A percentile compares a stretch with the other conserved stretches of the same genome.
These are phyloP conservation scores for Annulohypoxylon maeteangense DNA, from an alignment of 495 filamentous ascomycete species.

Conservation along the genomic window DNA sequence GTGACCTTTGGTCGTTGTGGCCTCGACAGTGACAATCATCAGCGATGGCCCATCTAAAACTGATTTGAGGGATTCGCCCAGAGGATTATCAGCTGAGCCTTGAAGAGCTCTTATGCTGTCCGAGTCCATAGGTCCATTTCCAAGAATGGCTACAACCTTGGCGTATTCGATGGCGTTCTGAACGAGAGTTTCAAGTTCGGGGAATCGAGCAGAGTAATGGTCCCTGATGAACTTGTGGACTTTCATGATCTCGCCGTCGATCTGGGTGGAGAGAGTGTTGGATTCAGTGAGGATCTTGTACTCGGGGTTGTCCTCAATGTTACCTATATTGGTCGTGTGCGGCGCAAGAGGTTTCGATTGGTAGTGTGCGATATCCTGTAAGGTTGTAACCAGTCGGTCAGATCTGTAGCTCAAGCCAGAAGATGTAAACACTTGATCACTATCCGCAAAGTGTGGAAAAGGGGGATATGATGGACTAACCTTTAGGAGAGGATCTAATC, in stretches of 20 bases:
- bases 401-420: slow-evolving; percentile 59
- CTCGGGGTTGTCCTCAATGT: slow-evolving; percentile 86
- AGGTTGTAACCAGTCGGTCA: slow-evolving; percentile 65
- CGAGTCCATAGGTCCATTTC: slow-evolving; percentile 91
- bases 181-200: slow-evolving; percentile 94
- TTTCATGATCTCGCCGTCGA: slow-evolving; percentile 89
- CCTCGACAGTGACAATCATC: slow-evolving; percentile 97
- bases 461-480: slow-evolving; percentile 61
- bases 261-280: slow-evolving; percentile 85
- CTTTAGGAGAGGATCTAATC: slow-evolving; percentile 78
- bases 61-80: slow-evolving; percentile 76
- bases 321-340: slow-evolving; percentile 71
- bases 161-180: slow-evolving; percentile 94
- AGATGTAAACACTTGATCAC: slow-evolving; percentile 61
- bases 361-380: slow-evolving; percentile 80
- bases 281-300: slow-evolving; percentile 85
- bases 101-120: slow-evolving; percentile 79
- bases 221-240: slow-evolving; percentile 96
- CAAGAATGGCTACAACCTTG: slow-evolving; percentile 91
- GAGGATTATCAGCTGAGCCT: slow-evolving; percentile 76
- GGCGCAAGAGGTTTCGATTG: slow-evolving; percentile 73
- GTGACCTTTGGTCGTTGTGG: slow-evolving; percentile 84
- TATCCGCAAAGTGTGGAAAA: slow-evolving; percentile 24
- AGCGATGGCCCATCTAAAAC: slow-evolving; percentile 88
- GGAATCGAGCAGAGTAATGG: slow-evolving; percentile 93